Conservation (phyloP, 345 rosid genomes). For the Aethionema arabicum region DNA sequence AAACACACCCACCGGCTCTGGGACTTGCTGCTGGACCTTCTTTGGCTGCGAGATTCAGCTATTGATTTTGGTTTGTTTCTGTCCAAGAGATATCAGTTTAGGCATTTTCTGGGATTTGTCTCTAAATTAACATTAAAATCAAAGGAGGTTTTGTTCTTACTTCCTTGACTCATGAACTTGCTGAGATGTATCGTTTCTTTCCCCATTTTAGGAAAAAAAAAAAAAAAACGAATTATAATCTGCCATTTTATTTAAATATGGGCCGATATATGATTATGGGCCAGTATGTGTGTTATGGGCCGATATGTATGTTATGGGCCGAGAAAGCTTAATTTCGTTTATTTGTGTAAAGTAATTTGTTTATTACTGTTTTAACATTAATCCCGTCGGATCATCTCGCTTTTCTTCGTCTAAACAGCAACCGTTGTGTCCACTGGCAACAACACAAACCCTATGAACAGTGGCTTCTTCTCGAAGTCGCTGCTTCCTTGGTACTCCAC, state of each 20-base stretch:
- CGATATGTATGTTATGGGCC: no score
- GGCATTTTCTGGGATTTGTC: constrained; percentile 23
- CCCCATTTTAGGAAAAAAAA: neutral
- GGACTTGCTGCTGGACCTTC: constrained; percentile 23
- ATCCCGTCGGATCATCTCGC: neutral
- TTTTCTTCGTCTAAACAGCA: constrained; percentile 21
- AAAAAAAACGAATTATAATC: neutral
- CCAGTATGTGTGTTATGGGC: no score
- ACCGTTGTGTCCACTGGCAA: constrained; percentile 14
- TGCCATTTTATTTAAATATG: neutral
- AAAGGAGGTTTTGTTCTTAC: constrained; percentile 22
- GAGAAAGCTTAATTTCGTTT: no score
- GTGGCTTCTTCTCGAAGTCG: constrained; percentile 35
- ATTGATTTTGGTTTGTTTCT: constrained; percentile 17
- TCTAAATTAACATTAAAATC: constrained; percentile 2
- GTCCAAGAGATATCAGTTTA: constrained; percentile 32
- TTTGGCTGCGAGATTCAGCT: constrained; percentile 16
- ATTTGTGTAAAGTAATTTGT: no score
- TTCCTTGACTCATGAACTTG: constrained; percentile 22
- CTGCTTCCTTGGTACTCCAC: constrained; percentile 28
- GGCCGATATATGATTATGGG: no score
- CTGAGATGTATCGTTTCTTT: constrained; percentile 17
- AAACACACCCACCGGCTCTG: constrained; percentile 13
- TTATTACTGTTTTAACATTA: no score
- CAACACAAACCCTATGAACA: neutral